Evolutionary conservation across 495 filamentous ascomycete genomes (phyloP).

Genomic region (Annulohypoxylon stygium): DNA sequence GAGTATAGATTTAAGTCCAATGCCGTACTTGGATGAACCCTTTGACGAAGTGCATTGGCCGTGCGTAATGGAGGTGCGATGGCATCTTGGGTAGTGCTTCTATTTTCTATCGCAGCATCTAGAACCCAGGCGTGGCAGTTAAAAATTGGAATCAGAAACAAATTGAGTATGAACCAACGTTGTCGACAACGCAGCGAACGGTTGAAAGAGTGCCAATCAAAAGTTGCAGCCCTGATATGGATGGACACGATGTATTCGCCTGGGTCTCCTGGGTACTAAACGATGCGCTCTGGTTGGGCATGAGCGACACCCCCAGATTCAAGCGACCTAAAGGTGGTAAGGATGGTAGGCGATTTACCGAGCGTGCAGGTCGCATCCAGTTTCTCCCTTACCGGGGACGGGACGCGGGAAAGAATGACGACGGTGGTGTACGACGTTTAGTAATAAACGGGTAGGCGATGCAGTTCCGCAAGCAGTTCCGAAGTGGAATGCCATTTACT

Average conservation of each 20-base stretch:
- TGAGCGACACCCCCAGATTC: conserved; percentile 43
- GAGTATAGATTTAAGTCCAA: conserved; percentile 28
- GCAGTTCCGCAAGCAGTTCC: conserved; percentile 39
- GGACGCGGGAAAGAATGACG: conserved; percentile 39
- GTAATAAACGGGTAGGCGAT: conserved; percentile 39
- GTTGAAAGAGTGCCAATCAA: conserved; percentile 32
- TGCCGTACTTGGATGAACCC: conserved; percentile 15
- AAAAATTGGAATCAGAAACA: conserved; percentile 44
- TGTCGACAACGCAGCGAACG: conserved; percentile 43
- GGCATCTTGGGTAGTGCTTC: conserved; percentile 35
- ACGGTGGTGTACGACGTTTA: conserved; percentile 40
- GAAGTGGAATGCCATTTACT: conserved; percentile 16
- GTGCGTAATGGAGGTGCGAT: conserved; percentile 42
- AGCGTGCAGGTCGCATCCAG: conserved; percentile 37
- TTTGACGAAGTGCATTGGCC: conserved; percentile 28
- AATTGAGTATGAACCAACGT: conserved; percentile 32
- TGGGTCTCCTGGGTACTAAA: conserved; percentile 22
- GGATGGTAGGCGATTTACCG: conserved; percentile 23
- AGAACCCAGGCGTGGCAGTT: conserved; percentile 44
- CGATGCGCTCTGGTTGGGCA: conserved; percentile 42
- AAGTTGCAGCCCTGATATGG: conserved; percentile 17
- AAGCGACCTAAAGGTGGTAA: conserved; percentile 23
- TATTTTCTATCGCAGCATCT: conserved; percentile 44
- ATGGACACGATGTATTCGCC: conserved; percentile 24
- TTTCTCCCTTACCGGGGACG: conserved; percentile 30